phyloP scores from a whole-genome alignment of 345 rosid species.

The Populus nigra region DNA sequence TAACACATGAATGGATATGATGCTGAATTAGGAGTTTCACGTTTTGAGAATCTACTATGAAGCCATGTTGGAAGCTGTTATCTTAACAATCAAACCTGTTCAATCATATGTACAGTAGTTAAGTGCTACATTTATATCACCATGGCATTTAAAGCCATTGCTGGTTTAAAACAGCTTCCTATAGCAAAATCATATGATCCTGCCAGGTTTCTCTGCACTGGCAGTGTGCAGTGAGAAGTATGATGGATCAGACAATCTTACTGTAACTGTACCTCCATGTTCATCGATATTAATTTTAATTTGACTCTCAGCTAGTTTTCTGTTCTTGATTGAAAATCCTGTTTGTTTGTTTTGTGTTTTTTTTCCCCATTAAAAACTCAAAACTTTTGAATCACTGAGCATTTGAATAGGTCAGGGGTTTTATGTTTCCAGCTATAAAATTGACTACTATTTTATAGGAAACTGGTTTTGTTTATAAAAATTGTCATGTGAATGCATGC shows the following conservation, averaged over 20 bases:
- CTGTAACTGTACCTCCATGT: not conserved
- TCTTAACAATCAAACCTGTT: not conserved
- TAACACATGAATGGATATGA: not conserved
- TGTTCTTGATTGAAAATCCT: not conserved
- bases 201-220: slow-evolving; percentile 98
- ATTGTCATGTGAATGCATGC: not conserved
- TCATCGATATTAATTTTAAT: not conserved
- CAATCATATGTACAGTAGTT: slow-evolving; percentile 8
- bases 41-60: not conserved
- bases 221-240: slow-evolving; percentile 98
- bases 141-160: slow-evolving; percentile 68
- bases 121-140: slow-evolving; percentile 16
- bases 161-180: slow-evolving; percentile 62
- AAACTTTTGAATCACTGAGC: not conserved
- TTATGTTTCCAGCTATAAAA: not conserved
- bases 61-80: slow-evolving; percentile 33
- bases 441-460: not conserved
- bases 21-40: not conserved
- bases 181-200: slow-evolving; percentile 57
- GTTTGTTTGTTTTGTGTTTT: not conserved
- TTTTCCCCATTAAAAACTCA: not conserved
- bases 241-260: slow-evolving; percentile 75
- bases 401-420: not conserved
- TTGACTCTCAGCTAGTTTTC: not conserved
- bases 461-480: not conserved